phyloP scores from a whole-genome alignment of 805 yeast genomes.

The Naumovozyma baii region DNA sequence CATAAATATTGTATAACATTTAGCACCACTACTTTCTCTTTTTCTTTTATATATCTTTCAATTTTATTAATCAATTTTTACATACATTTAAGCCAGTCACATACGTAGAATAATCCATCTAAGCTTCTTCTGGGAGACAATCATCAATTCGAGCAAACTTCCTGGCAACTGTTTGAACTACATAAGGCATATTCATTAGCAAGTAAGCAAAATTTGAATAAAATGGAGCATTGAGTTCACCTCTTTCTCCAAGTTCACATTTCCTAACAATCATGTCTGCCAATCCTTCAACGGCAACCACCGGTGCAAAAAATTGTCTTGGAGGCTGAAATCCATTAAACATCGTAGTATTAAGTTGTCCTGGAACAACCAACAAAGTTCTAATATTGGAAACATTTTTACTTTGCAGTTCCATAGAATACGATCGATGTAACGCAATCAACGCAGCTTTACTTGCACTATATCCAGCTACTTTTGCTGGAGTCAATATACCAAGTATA shows the following conservation, averaged over 20 bases:
- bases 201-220: slow-evolving; percentile 66
- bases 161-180: slow-evolving; percentile 35
- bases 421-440: slow-evolving; percentile 73
- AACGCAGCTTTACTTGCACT: slow-evolving; percentile 84
- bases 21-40: not conserved
- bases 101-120: not conserved
- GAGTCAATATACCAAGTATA: slow-evolving; percentile 68
- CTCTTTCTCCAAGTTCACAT: slow-evolving; percentile 53
- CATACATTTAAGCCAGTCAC: not conserved
- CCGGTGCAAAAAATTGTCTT: slow-evolving; percentile 66
- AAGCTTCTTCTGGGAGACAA: slow-evolving; percentile 22
- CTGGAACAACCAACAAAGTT: slow-evolving; percentile 71
- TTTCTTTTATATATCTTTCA: not conserved
- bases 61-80: too few relatives aligned
- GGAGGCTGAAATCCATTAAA: slow-evolving; percentile 73
- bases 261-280: slow-evolving; percentile 48
- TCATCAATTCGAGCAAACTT: slow-evolving; percentile 59
- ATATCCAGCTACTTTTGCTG: slow-evolving; percentile 66
- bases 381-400: slow-evolving; percentile 43
- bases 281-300: slow-evolving; percentile 48
- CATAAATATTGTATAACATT: not conserved
- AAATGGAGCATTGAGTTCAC: slow-evolving; percentile 60
- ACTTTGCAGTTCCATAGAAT: slow-evolving; percentile 57
- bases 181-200: slow-evolving; percentile 60
- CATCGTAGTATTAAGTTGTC: slow-evolving; percentile 70